A percentile compares a stretch with the other conserved stretches of the same genome.
Evolutionary conservation across 352 stramenopile species (phyloP).

Genomic region (Pythium vanterpoolii): DNA sequence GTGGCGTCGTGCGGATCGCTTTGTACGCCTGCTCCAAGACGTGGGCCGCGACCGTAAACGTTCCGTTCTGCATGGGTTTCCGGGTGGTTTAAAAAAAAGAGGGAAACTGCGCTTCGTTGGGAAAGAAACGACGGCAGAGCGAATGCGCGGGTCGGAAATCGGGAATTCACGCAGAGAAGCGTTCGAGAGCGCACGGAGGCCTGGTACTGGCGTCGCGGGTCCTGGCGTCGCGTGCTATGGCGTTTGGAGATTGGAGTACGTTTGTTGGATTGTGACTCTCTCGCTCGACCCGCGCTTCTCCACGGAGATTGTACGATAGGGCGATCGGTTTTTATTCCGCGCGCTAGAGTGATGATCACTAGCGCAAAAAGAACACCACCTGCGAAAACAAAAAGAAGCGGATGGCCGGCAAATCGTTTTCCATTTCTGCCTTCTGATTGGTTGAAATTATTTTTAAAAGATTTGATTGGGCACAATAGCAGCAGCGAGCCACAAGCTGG

Average conservation of each 20-base stretch:
- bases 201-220: not conserved
- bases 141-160: not conserved
- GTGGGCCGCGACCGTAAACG: constrained; percentile 65
- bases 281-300: constrained; percentile 12
- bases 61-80: constrained; percentile 38
- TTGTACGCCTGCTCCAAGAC: constrained; percentile 88
- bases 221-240: not conserved
- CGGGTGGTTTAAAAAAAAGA: not conserved
- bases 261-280: not conserved
- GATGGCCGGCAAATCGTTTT: constrained; percentile 4
- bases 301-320: constrained; percentile 4
- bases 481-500: not conserved
- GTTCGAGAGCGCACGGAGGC: not conserved
- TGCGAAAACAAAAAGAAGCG: constrained; percentile 2
- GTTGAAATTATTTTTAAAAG: too few relatives aligned
- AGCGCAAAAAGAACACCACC: not conserved
- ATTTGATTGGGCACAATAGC: too few relatives aligned
- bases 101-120: not conserved
- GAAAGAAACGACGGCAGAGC: not conserved
- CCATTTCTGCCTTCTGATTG: not conserved
- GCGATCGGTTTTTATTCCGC: constrained; percentile 17
- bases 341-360: constrained; percentile 21
- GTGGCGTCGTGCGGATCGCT: constrained; percentile 82
- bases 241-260: not conserved
- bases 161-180: not conserved